Percentiles rank a stretch among this genome's conserved stretches.
phyloP scores from a whole-genome alignment of 2,329 filamentous ascomycete genomes.

The Cladophialophora exuberans region DNA sequence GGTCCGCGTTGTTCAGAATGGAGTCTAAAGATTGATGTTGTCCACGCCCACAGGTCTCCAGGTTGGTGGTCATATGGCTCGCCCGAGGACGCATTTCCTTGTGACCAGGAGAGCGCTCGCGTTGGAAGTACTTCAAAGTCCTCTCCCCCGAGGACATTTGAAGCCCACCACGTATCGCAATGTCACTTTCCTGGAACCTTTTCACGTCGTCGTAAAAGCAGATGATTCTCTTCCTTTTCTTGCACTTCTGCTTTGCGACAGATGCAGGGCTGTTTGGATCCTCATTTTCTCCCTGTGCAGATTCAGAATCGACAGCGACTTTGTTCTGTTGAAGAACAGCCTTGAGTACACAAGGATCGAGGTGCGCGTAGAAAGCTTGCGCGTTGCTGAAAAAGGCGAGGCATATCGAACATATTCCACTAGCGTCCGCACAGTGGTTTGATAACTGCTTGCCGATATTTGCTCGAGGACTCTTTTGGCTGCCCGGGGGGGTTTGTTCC shows the following conservation, averaged over 20 bases:
- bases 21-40: too few species aligned
- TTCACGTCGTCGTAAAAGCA: conserved; percentile 88
- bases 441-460: conserved; percentile 66
- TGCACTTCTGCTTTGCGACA: conserved; percentile 89
- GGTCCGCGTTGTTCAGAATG: too few species aligned
- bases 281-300: conserved; percentile 85
- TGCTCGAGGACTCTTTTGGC: conserved; percentile 70
- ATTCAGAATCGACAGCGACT: conserved; percentile 62
- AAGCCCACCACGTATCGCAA: conserved; percentile 50
- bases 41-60: too few species aligned
- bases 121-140: background rate
- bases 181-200: conserved; percentile 93
- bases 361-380: conserved; percentile 96
- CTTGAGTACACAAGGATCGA: conserved; percentile 71
- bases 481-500: conserved; percentile 90
- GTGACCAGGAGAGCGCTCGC: too few species aligned
- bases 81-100: too few species aligned
- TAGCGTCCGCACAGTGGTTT: conserved; percentile 73
- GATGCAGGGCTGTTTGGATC: conserved; percentile 95
- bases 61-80: too few species aligned
- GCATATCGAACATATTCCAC: conserved; percentile 90
- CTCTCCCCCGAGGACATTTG: too few species aligned
- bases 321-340: conserved; percentile 64
- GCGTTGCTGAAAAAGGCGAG: conserved; percentile 80
- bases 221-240: conserved; percentile 96